Evolutionary conservation across 352 stramenopile species (phyloP).

Genomic region (Poterioochromonas sp.): DNA sequence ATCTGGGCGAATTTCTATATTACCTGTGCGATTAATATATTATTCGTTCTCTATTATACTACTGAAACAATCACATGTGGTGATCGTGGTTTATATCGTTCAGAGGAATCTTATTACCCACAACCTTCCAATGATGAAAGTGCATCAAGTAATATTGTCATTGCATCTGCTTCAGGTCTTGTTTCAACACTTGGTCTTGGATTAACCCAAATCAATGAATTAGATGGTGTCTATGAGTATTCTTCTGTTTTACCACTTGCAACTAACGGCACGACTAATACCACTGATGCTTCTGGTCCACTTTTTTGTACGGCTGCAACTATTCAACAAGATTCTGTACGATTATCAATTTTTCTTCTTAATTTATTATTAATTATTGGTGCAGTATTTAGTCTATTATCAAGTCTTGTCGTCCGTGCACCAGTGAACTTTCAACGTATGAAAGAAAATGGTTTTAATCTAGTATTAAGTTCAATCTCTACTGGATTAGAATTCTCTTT

Average conservation of each 20-base stretch:
- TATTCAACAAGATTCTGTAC: background rate
- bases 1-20: constrained; percentile 41
- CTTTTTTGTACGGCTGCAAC: background rate
- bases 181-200: no score
- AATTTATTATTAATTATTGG: constrained; percentile 37
- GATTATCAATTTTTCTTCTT: constrained; percentile 10
- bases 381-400: constrained; percentile 37
- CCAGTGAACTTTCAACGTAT: constrained; percentile 38
- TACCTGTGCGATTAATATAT: constrained; percentile 36
- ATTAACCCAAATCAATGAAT: background rate
- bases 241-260: background rate
- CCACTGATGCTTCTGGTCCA: background rate
- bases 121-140: background rate
- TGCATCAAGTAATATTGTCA: no score
- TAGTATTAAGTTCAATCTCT: constrained; percentile 25
- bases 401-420: constrained; percentile 40
- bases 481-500: constrained; percentile 37
- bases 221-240: background rate
- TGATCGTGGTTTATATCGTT: background rate
- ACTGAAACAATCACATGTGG: background rate
- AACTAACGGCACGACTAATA: background rate
- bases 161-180: no score
- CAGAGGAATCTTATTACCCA: background rate
- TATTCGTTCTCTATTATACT: constrained; percentile 35
- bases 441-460: constrained; percentile 12